Percentiles rank a stretch among this genome's conserved stretches.
These are phyloP conservation scores for Sphagnum tenellum DNA, from an alignment of 225 moss, liverwort and hornwort genomes.

Conservation along the genomic window DNA sequence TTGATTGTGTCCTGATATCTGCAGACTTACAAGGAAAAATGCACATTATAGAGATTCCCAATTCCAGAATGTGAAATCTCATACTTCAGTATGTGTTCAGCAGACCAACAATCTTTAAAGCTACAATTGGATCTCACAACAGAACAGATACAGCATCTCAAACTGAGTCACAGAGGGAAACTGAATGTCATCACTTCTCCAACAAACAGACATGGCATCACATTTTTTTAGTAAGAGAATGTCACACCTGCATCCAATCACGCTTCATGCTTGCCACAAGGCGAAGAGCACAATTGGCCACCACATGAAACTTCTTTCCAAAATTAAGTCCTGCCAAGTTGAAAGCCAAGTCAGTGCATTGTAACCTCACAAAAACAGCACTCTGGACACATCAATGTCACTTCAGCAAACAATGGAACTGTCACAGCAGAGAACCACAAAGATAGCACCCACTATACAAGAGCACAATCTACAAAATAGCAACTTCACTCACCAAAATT, in stretches of 20 bases:
- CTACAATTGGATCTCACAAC: neutral
- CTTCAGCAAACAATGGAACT: too few species aligned
- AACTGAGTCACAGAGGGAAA: neutral
- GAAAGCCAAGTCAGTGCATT: neutral
- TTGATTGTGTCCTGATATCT: too few species aligned
- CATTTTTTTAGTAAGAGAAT: too few species aligned
- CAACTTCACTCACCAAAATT: too few species aligned
- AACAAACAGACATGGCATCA: too few species aligned
- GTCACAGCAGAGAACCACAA: too few species aligned
- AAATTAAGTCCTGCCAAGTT: conserved; percentile 65
- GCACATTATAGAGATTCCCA: conserved; percentile 5
- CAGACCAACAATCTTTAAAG: too few species aligned
- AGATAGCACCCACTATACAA: neutral
- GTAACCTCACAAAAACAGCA: neutral
- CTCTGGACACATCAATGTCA: neutral
- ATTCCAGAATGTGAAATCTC: neutral
- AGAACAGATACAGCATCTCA: neutral
- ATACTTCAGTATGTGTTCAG: too few species aligned
- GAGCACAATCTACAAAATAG: too few species aligned
- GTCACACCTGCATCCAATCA: conserved; percentile 96
- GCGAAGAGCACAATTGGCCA: conserved; percentile 85
- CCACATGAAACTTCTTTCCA: conserved; percentile 79
- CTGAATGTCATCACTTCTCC: neutral
- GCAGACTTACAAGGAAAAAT: neutral
- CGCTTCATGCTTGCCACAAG: conserved; percentile 99